Evolutionary conservation across 768 basidiomycete genomes (phyloP).

Genomic region (Lyophyllum decastes): DNA sequence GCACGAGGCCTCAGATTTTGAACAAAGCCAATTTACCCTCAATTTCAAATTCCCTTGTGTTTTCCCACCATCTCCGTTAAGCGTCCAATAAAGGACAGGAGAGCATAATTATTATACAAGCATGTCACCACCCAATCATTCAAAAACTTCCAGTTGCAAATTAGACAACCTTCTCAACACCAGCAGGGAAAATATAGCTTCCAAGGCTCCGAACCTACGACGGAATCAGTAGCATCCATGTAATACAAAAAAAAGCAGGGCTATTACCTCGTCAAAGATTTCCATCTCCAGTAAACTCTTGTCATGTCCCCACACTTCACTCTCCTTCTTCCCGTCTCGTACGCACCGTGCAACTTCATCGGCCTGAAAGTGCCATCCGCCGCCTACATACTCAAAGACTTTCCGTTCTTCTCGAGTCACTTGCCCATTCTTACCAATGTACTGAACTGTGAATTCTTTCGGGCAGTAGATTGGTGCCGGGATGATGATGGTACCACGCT

Average conservation of each 20-base stretch:
- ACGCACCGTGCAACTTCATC: constrained; percentile 86
- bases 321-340: constrained; percentile 72
- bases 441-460: constrained; percentile 64
- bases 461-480: constrained; percentile 68
- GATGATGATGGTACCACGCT: constrained; percentile 69
- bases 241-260: neutral
- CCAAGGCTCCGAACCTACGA: constrained; percentile 67
- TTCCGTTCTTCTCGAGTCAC: constrained; percentile 58
- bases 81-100: too few species aligned
- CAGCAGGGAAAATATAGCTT: constrained; percentile 60
- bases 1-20: too few species aligned
- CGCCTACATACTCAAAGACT: constrained; percentile 60
- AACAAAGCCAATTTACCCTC: too few species aligned
- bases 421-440: constrained; percentile 50
- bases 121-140: neutral
- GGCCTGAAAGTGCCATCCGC: constrained; percentile 84
- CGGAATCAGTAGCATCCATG: neutral
- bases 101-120: too few species aligned
- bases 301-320: constrained; percentile 72
- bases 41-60: too few species aligned
- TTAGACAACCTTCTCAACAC: constrained; percentile 55
- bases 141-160: neutral
- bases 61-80: too few species aligned
- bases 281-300: constrained; percentile 83
- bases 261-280: constrained; percentile 78